Evolutionary conservation across 2,329 filamentous ascomycete species (phyloP).

Genomic region (Albophoma yamanashiensis): DNA sequence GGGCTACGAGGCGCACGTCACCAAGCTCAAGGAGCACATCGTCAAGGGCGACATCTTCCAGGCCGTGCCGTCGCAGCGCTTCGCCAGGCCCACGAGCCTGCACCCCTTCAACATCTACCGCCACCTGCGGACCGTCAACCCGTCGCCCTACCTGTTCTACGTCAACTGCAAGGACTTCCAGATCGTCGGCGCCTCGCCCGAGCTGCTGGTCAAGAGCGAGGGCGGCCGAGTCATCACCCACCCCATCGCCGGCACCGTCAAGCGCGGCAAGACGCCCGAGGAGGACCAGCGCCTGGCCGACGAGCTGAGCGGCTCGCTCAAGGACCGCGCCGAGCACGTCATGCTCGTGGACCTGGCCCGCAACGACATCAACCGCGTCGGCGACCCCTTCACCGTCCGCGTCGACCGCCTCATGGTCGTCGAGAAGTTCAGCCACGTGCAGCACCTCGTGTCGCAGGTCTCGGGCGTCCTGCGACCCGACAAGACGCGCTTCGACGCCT

Average conservation of each 20-base stretch:
- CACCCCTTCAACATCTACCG: conserved; percentile 99
- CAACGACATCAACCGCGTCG: conserved; percentile 94
- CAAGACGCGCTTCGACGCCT: conserved; percentile 88
- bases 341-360: conserved; percentile 95
- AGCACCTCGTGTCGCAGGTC: conserved; percentile 93
- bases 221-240: conserved; percentile 84
- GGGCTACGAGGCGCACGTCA: conserved; percentile 89
- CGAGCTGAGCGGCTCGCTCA: conserved; percentile 68
- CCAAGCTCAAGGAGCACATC: conserved; percentile 80
- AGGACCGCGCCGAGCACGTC: conserved; percentile 90
- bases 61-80: conserved; percentile 87
- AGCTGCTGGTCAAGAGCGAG: conserved; percentile 88
- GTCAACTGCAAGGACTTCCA: conserved; percentile 87
- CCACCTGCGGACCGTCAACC: conserved; percentile 92
- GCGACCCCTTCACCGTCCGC: conserved; percentile 77
- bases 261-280: conserved; percentile 67
- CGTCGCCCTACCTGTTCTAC: conserved; percentile 95
- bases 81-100: conserved; percentile 77
- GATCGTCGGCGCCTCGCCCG: conserved; percentile 88
- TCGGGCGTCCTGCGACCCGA: conserved; percentile 76
- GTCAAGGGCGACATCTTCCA: conserved; percentile 91
- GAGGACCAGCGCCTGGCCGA: conserved; percentile 74
- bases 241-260: conserved; percentile 92
- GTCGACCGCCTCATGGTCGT: conserved; percentile 94
- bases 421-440: conserved; percentile 91